Conservation (phyloP, 306 rosid species). For the Quercus glauca region DNA sequence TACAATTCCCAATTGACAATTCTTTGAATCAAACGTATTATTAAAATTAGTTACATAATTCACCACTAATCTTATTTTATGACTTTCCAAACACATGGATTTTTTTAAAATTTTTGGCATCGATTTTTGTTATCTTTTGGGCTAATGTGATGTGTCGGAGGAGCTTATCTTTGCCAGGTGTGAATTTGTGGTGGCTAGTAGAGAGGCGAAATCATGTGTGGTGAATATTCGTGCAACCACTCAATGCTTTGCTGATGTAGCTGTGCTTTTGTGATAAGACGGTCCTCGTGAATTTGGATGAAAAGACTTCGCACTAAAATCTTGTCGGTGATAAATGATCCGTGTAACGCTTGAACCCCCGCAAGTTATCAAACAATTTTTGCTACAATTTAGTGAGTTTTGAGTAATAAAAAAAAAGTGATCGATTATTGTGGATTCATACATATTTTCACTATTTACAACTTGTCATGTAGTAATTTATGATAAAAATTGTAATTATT, state of each 20-base stretch:
- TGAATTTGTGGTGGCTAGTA: background rate
- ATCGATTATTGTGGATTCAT: fast-evolving
- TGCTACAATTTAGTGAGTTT: too few relatives aligned
- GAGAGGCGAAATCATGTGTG: background rate
- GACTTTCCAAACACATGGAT: background rate
- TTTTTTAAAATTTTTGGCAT: too few relatives aligned
- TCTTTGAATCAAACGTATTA: too few relatives aligned
- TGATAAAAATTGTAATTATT: too few relatives aligned
- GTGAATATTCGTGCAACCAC: background rate
- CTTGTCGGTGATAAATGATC: too few relatives aligned
- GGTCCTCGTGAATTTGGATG: background rate
- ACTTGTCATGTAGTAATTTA: fast-evolving
- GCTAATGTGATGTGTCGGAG: background rate
- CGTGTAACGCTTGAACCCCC: too few relatives aligned
- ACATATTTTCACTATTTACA: fast-evolving
- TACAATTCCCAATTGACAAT: too few relatives aligned
- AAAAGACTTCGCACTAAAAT: background rate
- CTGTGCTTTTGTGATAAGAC: background rate
- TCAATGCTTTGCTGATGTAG: background rate
- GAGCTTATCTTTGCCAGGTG: slow-evolving; percentile 9
- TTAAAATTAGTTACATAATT: background rate
- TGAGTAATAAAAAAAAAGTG: too few relatives aligned
- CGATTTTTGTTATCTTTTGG: background rate
- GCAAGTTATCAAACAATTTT: too few relatives aligned
- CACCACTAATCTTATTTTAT: background rate